Evolutionary conservation across 2,329 filamentous ascomycete species (phyloP).

Genomic region (Remersonia thermophila): DNA sequence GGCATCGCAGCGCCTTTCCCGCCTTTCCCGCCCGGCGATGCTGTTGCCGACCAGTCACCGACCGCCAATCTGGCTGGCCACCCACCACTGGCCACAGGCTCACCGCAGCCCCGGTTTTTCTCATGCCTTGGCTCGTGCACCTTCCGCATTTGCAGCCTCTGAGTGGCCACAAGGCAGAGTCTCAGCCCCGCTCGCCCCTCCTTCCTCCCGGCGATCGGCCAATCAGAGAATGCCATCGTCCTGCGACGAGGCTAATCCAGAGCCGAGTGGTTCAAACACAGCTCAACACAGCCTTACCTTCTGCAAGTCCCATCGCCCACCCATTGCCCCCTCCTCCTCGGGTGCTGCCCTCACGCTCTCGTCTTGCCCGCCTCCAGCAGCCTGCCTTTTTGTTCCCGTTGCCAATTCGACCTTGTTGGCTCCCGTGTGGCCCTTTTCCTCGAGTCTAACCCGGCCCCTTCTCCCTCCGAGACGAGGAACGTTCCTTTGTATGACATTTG

Average conservation of each 20-base stretch:
- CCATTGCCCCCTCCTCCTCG: constrained; percentile 2
- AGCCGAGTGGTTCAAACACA: constrained; percentile 16
- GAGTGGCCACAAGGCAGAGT: constrained; percentile 11
- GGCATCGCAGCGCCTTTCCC: too few species aligned
- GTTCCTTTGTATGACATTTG: background rate
- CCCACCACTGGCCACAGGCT: background rate
- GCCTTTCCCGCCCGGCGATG: too few species aligned
- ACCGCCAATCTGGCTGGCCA: too few species aligned
- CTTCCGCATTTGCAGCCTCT: constrained; percentile 7
- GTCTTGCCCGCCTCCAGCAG: constrained; percentile 5
- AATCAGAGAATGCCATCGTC: constrained; percentile 8
- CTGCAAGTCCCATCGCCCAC: constrained; percentile 7
- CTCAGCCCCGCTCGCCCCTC: constrained; percentile 14
- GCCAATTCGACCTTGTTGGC: constrained; percentile 5
- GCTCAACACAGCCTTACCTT: constrained; percentile 19
- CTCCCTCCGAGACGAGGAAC: background rate
- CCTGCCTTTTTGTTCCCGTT: background rate
- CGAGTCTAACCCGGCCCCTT: background rate
- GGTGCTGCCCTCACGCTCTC: background rate
- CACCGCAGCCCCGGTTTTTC: constrained; percentile 4
- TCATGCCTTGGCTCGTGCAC: constrained; percentile 11
- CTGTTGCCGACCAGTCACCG: too few species aligned
- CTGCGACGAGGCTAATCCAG: constrained; percentile 20
- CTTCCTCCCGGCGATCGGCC: constrained; percentile 7
- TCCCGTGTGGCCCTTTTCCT: background rate